phyloP scores from a whole-genome alignment of 2,329 filamentous ascomycete species.

The Zymoseptoria tritici region DNA sequence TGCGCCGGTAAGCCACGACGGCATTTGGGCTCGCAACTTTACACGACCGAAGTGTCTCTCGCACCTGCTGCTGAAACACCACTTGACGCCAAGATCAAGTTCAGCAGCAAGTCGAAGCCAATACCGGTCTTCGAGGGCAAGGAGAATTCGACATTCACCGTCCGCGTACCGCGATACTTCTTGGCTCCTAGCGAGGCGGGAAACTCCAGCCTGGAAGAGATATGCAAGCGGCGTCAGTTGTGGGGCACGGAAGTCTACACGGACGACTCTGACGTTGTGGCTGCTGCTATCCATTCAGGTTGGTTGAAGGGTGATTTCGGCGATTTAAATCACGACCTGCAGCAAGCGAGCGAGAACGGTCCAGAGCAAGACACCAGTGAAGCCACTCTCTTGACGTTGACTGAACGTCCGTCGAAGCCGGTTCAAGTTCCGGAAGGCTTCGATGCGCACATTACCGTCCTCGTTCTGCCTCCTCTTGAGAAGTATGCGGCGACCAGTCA shows the following conservation, averaged over 20 bases:
- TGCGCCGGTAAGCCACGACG: conserved; percentile 63
- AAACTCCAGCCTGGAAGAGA: conserved; percentile 61
- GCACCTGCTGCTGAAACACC: conserved; percentile 30
- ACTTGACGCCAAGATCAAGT: conserved; percentile 49
- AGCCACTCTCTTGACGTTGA: conserved; percentile 12
- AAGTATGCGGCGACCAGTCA: conserved; percentile 68
- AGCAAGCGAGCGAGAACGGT: conserved; percentile 29
- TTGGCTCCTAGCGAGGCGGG: conserved; percentile 35
- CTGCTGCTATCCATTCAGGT: conserved; percentile 85
- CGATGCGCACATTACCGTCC: conserved; percentile 78
- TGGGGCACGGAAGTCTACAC: conserved; percentile 96
- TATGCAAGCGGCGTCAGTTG: conserved; percentile 69
- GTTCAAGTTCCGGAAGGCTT: conserved; percentile 58
- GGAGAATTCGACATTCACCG: conserved; percentile 82
- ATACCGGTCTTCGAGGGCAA: conserved; percentile 70
- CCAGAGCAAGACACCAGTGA: conserved; percentile 29
- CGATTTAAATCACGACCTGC: conserved; percentile 38
- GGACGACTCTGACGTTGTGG: conserved; percentile 89
- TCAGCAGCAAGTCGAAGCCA: conserved; percentile 57
- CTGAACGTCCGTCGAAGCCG: conserved; percentile 44
- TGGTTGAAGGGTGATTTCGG: conserved; percentile 88
- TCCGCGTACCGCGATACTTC: conserved; percentile 77
- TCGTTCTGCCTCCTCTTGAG: conserved; percentile 72
- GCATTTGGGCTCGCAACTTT: conserved; percentile 79
- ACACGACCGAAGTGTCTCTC: conserved; percentile 57